A percentile compares a stretch with the other conserved stretches of the same genome.
These are phyloP conservation scores for Clathrus columnatus DNA, from an alignment of 768 basidiomycete species.

Conservation along the genomic window DNA sequence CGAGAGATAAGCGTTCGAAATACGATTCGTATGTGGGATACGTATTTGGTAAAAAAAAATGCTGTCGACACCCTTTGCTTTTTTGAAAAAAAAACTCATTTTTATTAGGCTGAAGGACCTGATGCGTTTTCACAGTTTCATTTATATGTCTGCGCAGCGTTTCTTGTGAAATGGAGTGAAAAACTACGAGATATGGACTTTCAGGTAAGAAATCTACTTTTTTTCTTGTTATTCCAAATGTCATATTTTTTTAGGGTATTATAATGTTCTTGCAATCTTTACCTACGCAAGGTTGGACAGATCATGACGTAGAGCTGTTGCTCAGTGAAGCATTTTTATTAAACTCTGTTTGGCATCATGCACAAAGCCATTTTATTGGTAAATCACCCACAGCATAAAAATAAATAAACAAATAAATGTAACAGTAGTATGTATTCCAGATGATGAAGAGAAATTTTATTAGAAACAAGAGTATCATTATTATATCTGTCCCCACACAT, in stretches of 20 bases:
- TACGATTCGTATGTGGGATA: conserved; percentile 99
- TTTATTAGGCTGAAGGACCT: conserved; percentile 78
- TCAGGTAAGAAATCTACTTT: conserved; percentile 49
- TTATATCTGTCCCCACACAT: no score
- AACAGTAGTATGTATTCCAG: no score
- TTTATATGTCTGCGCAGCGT: conserved; percentile 95
- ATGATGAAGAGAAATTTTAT: no score
- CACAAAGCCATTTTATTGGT: conserved; percentile 74
- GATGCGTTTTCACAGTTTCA: conserved; percentile 99
- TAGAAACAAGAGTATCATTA: no score
- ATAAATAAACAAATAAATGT: no score
- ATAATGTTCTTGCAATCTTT: conserved; percentile 97
- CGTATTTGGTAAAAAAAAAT: conserved; percentile 81
- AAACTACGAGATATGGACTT: conserved; percentile 96
- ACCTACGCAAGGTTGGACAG: conserved; percentile 89
- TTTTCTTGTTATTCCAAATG: not conserved
- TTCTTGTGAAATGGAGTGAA: conserved; percentile 92
- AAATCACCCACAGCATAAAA: conserved; percentile 27
- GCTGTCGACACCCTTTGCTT: not conserved
- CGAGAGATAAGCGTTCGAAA: conserved; percentile 94
- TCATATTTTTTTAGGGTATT: conserved; percentile 57
- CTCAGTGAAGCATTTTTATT: conserved; percentile 94
- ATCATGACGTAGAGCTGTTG: conserved; percentile 92
- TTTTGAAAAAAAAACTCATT: not conserved
- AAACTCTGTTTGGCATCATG: conserved; percentile 88